Evolutionary conservation across 768 basidiomycete species (phyloP).

Genomic region (Strobilomyces confusus): DNA sequence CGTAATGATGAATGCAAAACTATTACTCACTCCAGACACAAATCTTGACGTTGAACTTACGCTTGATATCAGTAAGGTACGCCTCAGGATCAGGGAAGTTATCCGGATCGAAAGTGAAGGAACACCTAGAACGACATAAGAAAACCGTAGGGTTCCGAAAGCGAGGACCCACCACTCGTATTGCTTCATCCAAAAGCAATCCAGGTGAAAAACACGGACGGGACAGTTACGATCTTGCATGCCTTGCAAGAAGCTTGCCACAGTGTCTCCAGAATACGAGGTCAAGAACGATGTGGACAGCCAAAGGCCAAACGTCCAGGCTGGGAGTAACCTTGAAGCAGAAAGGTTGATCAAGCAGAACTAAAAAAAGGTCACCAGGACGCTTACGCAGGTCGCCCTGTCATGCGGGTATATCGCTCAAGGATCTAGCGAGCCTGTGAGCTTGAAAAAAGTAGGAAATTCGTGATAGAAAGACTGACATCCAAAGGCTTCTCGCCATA

Average conservation of each 20-base stretch:
- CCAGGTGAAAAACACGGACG: conserved; percentile 71
- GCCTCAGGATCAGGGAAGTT: conserved; percentile 70
- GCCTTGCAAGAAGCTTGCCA: conserved; percentile 64
- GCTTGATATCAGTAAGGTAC: conserved; percentile 57
- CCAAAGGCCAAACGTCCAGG: conserved; percentile 78
- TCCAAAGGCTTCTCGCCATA: conserved; percentile 64
- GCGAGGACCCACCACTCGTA: conserved; percentile 51
- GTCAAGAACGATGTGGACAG: conserved; percentile 76
- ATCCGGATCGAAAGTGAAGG: conserved; percentile 73
- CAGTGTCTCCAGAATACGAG: conserved; percentile 62
- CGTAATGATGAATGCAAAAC: neutral
- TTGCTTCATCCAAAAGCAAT: conserved; percentile 76
- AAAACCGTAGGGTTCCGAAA: neutral
- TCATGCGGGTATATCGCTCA: conserved; percentile 20
- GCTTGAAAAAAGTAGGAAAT: neutral
- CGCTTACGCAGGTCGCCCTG: conserved; percentile 17
- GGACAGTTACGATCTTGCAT: conserved; percentile 61
- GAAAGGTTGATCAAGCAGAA: neutral
- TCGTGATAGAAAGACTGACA: conserved; percentile 14
- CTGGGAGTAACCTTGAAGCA: conserved; percentile 55
- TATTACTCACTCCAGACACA: conserved; percentile 61
- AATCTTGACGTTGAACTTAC: conserved; percentile 62
- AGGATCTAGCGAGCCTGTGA: conserved; percentile 11
- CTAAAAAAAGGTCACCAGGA: neutral
- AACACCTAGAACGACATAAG: conserved; percentile 46